Base-by-base conservation (phyloP, 2,329 filamentous ascomycete genomes). In the Colletotrichum siamense region DNA sequence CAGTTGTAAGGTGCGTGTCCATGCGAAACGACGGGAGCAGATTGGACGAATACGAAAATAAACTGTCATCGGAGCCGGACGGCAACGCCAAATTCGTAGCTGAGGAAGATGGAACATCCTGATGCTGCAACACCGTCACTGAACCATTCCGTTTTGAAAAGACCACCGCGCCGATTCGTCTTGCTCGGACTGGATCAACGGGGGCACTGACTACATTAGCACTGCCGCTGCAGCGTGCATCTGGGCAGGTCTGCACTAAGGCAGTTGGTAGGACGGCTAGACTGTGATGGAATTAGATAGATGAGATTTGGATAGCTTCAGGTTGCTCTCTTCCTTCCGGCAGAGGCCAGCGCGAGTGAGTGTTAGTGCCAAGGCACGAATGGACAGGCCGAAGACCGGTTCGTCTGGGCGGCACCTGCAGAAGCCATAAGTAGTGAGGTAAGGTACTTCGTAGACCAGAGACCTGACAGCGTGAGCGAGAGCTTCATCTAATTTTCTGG, bases 401-500 rank as follows among this genome's bases (percentile, higher is more conserved):
- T 44, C 32, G 61, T 64, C 32, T 34, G 61, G 32, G 59, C n/a
- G 26, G 52, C 52, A 57, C n/a, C 22, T 22, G 24, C 52, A 57
- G 52, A 24, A 39, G 15, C 34, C 34, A 39, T 36, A 36, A 13
- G 34, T 36, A 36, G 34, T 36, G 8, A 36, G 34, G 3, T 36
- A 36, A 36, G 32, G 13, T 34, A 15, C 34, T 36, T 36, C 13
- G 52, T 26, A 57, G 52, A 26, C 22, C n/a, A 12, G 9, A 36
- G 15, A 36, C 22, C 10, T 22, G 18, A 26, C 62, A 22, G 24
- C n/a, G 34, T 32, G 32, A 16, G 62, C n/a, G 15, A 57, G 55
- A 55, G 71, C 67, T 73, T 77, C 75, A 71, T 77, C 75, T 77
- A 52, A 71, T 77, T 71, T 74, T 69, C 75, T 62, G 64, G 70